phyloP scores from a whole-genome alignment of 345 rosid species.

The Pelargonium nanum region DNA sequence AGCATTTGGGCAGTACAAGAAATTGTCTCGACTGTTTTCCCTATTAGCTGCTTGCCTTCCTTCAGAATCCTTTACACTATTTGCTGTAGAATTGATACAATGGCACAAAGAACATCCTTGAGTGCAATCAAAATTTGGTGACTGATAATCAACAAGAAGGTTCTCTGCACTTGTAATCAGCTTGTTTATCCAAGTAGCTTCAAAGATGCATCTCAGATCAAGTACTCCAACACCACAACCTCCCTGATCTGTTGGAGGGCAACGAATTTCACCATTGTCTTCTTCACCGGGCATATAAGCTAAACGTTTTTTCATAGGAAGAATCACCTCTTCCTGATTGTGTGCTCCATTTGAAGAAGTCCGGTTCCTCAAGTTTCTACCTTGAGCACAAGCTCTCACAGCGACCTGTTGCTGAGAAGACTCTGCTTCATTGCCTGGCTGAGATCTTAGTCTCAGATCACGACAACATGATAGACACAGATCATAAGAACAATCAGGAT shows the following conservation, averaged over 20 bases:
- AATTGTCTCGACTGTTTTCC: conserved; percentile 29
- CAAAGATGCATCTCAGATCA: conserved; percentile 37
- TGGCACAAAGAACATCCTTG: conserved; percentile 33
- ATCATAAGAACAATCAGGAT: conserved; percentile 46
- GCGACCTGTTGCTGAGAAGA: conserved; percentile 14
- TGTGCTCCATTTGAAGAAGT: conserved; percentile 10
- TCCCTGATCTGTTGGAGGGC: conserved; percentile 51
- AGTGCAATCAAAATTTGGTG: conserved; percentile 19
- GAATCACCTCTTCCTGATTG: background rate
- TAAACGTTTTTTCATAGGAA: no score
- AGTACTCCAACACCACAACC: conserved; percentile 53
- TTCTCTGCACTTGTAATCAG: conserved; percentile 40
- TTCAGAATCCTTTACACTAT: conserved; percentile 15
- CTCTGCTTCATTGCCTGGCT: conserved; percentile 14
- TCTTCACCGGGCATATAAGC: conserved; percentile 30
- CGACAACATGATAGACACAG: conserved; percentile 44
- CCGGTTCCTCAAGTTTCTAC: no score
- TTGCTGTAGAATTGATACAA: conserved; percentile 12
- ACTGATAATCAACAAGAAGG: conserved; percentile 21
- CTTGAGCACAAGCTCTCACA: no score
- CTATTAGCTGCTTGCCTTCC: conserved; percentile 37
- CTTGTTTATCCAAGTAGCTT: conserved; percentile 26
- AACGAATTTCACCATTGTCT: conserved; percentile 38
- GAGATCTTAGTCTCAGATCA: conserved; percentile 30
- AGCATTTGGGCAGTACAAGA: conserved; percentile 38